Evolutionary conservation across 495 filamentous ascomycete species (phyloP).

Genomic region (Penicillium angulare): DNA sequence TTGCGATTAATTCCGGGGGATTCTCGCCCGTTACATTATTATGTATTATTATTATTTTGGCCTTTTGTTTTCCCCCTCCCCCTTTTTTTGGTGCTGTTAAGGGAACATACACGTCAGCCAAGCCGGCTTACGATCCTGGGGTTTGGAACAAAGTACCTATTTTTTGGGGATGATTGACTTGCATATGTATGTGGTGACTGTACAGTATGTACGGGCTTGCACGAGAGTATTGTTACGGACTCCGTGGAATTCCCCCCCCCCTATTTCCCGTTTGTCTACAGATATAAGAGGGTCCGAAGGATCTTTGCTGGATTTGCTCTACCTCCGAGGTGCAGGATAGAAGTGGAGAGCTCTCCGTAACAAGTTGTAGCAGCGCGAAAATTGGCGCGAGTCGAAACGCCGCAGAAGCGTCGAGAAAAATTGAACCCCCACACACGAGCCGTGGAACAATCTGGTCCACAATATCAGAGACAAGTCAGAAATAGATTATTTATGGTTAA

Average conservation of each 20-base stretch:
- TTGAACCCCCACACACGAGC: constrained; percentile 12
- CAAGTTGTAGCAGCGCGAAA: background rate
- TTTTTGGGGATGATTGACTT: too few relatives aligned
- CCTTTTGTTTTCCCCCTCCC: background rate
- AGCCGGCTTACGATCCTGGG: constrained; percentile 4
- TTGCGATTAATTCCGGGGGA: constrained; percentile 36
- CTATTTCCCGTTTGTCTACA: too few relatives aligned
- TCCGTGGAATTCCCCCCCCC: too few relatives aligned
- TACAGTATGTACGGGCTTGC: too few relatives aligned
- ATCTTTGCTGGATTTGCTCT: background rate
- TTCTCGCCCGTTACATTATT: constrained; percentile 6
- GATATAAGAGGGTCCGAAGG: background rate
- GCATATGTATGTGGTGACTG: too few relatives aligned
- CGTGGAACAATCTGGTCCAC: constrained; percentile 9
- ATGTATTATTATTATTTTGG: background rate
- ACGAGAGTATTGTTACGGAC: too few relatives aligned
- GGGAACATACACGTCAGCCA: constrained; percentile 12
- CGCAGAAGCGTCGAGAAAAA: constrained; percentile 13
- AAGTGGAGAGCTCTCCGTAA: constrained; percentile 8
- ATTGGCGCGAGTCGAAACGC: background rate
- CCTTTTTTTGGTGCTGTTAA: too few relatives aligned
- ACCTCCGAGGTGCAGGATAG: constrained; percentile 1
- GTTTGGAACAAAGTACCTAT: too few relatives aligned
- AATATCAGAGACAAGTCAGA: constrained; percentile 1
- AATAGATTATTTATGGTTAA: too few relatives aligned